Evolutionary conservation across 1,139 yeast genomes (phyloP).

Genomic region (Candida labiduridarum): DNA sequence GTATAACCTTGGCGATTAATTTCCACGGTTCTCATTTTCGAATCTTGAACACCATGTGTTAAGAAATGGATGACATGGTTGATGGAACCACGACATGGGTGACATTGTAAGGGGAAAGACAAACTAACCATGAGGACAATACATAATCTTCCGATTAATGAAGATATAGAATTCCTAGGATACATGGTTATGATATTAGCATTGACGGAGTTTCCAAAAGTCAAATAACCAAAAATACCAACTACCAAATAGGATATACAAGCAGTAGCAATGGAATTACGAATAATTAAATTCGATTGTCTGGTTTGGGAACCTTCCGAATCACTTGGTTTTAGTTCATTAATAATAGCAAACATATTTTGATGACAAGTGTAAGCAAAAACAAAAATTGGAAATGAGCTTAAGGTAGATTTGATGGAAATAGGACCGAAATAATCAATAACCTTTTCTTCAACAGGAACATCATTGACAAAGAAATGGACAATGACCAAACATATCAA

Average conservation of each 20-base stretch:
- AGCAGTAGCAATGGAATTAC: slow-evolving; percentile 59
- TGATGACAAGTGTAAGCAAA: slow-evolving; percentile 97
- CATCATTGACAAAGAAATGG: slow-evolving; percentile 53
- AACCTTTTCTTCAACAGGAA: slow-evolving; percentile 22
- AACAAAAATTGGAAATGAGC: slow-evolving; percentile 82
- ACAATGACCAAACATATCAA: slow-evolving; percentile 71
- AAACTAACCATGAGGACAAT: slow-evolving; percentile 69
- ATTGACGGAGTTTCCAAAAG: slow-evolving; percentile 75
- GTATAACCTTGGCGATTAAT: slow-evolving; percentile 18
- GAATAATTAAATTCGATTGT: slow-evolving; percentile 56
- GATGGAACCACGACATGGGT: slow-evolving; percentile 74
- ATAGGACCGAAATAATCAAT: slow-evolving; percentile 42
- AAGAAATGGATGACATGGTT: slow-evolving; percentile 66
- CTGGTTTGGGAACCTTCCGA: slow-evolving; percentile 49
- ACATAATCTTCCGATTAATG: slow-evolving; percentile 70
- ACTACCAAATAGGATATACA: slow-evolving; percentile 68
- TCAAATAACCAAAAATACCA: slow-evolving; percentile 81
- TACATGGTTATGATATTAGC: slow-evolving; percentile 75
- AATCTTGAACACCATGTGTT: slow-evolving; percentile 30
- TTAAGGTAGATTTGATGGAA: slow-evolving; percentile 37
- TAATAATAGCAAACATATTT: slow-evolving; percentile 86
- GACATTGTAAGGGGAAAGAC: slow-evolving; percentile 76
- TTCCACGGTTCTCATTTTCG: slow-evolving; percentile 16
- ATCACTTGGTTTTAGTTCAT: slow-evolving; percentile 52
- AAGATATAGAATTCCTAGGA: slow-evolving; percentile 55